Evolutionary conservation across 2,329 filamentous ascomycete genomes (phyloP), one percentile per base, ranked within the genome.

Genomic region (Arachnomyces sp.): DNA sequence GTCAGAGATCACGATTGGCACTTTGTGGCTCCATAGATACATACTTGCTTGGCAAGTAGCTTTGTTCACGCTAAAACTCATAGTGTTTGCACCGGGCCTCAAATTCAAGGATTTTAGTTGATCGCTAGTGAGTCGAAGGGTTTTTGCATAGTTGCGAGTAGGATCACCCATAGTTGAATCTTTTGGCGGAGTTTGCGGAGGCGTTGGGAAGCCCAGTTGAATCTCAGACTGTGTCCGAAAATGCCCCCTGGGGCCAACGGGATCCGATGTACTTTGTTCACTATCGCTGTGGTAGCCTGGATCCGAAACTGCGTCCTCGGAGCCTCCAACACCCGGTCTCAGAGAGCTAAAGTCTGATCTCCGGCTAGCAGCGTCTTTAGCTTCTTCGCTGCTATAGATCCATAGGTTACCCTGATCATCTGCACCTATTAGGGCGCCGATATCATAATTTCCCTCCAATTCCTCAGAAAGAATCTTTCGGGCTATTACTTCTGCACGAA

Each of bases 361-460:
- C 29, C 83, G 81, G 68, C 82, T 82, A 25, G 90, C 90, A 5
- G 85, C 84, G 53, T 92, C 84, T 57, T 95, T 96, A 16, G 92
- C 88, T 56, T 95, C 89, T 61, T 96, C 89, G 53, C 89, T 96
- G 65, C 88, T 92, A 67, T 98, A 98, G 50, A 98, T 96, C 90
- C 92, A 96, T n/a, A 98, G 73, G 54, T 98, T 98, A 5, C 92
- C 92, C 44, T 92, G 80, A 56, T 94, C 88, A 57, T 98, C 92
- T 33, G 92, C 90, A 9, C 89, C 92, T 52, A 98, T 95, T 21
- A 98, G 73, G 2, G 90, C 84, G 4, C 92, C 92, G 52, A 98
- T 94, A 58, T 98, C 92, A 61, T 95, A 95, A 57, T 90, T 88
- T 15, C 89, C 92, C 54, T 95, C 86, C 11, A 96, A 68, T 63